Evolutionary conservation across 1,284 basidiomycete species (phyloP).

Genomic region (Lentinus polychrous): DNA sequence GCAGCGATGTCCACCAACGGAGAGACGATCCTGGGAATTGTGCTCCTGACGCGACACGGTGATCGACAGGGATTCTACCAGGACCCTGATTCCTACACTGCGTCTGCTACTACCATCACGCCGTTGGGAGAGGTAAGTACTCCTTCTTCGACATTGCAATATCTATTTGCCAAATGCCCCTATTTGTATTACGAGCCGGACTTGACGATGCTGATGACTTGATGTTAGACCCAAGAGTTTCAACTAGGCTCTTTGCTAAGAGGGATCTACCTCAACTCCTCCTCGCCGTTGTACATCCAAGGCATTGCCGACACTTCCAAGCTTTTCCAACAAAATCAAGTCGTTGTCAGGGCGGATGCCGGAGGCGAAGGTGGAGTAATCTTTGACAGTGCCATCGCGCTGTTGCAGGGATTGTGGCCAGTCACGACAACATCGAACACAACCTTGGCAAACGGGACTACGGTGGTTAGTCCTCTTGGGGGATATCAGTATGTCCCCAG

Average conservation of each 20-base stretch:
- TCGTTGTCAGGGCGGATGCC: slow-evolving; percentile 37
- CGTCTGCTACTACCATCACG: slow-evolving; percentile 33
- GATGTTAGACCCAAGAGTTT: slow-evolving; percentile 28
- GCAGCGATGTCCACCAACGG: slow-evolving; percentile 2
- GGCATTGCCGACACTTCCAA: slow-evolving; percentile 19
- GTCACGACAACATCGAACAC: slow-evolving; percentile 27
- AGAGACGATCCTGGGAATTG: slow-evolving; percentile 26
- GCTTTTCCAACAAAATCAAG: slow-evolving; percentile 29
- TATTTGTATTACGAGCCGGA: no score
- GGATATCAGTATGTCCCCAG: slow-evolving; percentile 62
- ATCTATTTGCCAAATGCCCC: no score
- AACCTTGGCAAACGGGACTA: slow-evolving; percentile 41
- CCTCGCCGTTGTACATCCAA: slow-evolving; percentile 24
- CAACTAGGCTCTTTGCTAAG: slow-evolving; percentile 33
- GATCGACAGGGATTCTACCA: slow-evolving; percentile 36
- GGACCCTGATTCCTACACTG: slow-evolving; percentile 28
- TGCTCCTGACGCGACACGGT: slow-evolving; percentile 39
- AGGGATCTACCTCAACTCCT: slow-evolving; percentile 28
- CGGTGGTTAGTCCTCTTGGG: slow-evolving; percentile 37
- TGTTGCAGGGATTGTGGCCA: slow-evolving; percentile 43
- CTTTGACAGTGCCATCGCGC: slow-evolving; percentile 38
- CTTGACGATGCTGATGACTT: neutral
- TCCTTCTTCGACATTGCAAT: neutral
- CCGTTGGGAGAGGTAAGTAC: slow-evolving; percentile 28
- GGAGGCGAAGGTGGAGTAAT: slow-evolving; percentile 47